Evolutionary conservation across 2,329 filamentous ascomycete genomes (phyloP), one percentile per base, ranked within the genome.

Genomic region (Cytospora chrysosperma): DNA sequence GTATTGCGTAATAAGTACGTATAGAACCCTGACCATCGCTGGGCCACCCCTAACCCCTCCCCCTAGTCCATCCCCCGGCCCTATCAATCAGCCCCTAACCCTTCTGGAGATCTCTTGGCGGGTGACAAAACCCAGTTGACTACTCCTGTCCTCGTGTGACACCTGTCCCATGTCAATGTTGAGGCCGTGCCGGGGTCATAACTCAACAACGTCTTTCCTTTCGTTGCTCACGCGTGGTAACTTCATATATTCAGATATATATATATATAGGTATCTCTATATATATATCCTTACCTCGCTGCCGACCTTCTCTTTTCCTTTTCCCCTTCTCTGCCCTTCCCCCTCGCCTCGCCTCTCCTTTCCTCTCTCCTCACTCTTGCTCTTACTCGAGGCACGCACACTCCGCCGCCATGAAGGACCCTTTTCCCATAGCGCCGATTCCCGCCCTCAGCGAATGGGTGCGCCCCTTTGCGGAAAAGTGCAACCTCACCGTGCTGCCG

Each of bases 401-500:
- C 37, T 30, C 50, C 50, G 47, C 47, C 62, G 79, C 69, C 55
- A 93, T 93, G 90, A 85, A 82, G 75, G 90, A 93, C 69, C 88
- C 88, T 1, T 92, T 92, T 72, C 85, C 87, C 61, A 79, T 91
- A 68, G 76, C 83, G 62, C 83, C 86, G 24, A 76, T 84, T 43
- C 87, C 88, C 59, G 82, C 82, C 72, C 78, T 87, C 59, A 79
- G 78, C 69, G 74, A 78, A 62, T 81, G 85, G 63, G 77, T 88
- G 57, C 81, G 88, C 73, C 90, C 89, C 19, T 80, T 86, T 72
- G 87, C 90, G 66, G 83, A 89, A 69, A 79, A 77, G 65, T 77
- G 89, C 64, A 75, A 78, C 58, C 79, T 94, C 53, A 79, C 84
- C 10, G 88, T 88, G 7, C 83, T 95, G 24, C 88, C 90, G 19